Conservation (phyloP, 352 stramenopile species). For the Aphanomyces invadans region DNA sequence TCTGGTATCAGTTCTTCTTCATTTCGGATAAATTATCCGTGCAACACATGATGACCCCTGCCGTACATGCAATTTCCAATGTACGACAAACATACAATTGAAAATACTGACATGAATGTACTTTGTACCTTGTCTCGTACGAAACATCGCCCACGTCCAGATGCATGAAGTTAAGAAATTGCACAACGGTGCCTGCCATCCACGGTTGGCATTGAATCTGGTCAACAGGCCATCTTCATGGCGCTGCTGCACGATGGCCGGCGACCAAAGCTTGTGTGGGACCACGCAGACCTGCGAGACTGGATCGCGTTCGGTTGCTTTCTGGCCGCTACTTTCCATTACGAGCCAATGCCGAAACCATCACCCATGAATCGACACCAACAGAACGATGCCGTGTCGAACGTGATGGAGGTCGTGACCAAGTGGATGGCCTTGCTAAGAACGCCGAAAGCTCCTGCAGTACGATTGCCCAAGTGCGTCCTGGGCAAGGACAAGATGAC, state of each 20-base stretch:
- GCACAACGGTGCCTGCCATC: too few relatives aligned
- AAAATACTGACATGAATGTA: not conserved
- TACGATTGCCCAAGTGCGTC: not conserved
- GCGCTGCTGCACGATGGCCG: not conserved
- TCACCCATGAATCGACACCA: not conserved
- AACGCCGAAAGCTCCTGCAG: not conserved
- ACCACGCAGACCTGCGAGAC: too few relatives aligned
- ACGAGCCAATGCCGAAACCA: not conserved
- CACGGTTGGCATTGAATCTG: not conserved
- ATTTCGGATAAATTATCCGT: constrained; percentile 4
- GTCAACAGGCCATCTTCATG: not conserved
- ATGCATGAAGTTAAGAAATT: too few relatives aligned
- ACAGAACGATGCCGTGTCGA: not conserved
- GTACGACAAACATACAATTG: not conserved
- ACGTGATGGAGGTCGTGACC: not conserved
- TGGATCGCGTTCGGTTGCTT: too few relatives aligned
- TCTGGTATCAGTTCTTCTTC: too few relatives aligned
- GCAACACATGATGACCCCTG: too few relatives aligned
- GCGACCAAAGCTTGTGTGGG: too few relatives aligned
- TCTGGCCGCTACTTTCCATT: too few relatives aligned
- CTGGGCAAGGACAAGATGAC: not conserved
- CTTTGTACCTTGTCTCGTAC: not conserved
- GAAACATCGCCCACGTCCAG: too few relatives aligned
- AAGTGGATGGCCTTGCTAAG: not conserved
- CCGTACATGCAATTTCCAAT: too few relatives aligned